Conservation (phyloP, 495 filamentous ascomycete species). For the Pseudoneurospora amorphoporcata region DNA sequence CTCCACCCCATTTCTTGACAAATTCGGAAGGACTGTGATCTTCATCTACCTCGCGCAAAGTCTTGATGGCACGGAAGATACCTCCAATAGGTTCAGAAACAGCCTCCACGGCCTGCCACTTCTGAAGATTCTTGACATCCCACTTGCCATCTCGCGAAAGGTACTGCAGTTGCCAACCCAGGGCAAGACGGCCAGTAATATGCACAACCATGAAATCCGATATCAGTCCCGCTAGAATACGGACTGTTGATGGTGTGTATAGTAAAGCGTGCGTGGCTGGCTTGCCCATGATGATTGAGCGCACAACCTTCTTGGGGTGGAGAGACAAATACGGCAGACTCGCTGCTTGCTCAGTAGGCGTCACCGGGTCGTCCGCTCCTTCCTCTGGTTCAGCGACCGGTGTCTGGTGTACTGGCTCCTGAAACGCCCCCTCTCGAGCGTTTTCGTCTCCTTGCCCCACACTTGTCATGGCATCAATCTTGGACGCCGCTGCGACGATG, state of each 20-base stretch:
- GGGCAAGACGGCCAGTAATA: slow-evolving; percentile 64
- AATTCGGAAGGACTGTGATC: slow-evolving; percentile 70
- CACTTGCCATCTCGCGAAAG: slow-evolving; percentile 85
- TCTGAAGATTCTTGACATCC: slow-evolving; percentile 93
- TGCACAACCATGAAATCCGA: slow-evolving; percentile 68
- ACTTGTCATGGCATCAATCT: not conserved
- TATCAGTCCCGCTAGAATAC: slow-evolving; percentile 69
- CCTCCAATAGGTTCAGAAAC: slow-evolving; percentile 68
- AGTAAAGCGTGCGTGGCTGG: slow-evolving; percentile 79
- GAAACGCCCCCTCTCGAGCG: not conserved
- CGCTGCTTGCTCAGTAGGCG: slow-evolving; percentile 27
- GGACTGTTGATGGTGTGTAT: slow-evolving; percentile 66
- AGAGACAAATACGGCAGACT: slow-evolving; percentile 30
- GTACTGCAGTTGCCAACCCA: slow-evolving; percentile 84
- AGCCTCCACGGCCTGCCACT: slow-evolving; percentile 71
- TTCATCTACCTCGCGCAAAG: slow-evolving; percentile 76
- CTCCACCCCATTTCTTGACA: slow-evolving; percentile 49
- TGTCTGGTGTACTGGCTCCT: not conserved
- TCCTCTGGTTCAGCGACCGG: slow-evolving; percentile 16
- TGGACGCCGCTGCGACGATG: slow-evolving; percentile 6
- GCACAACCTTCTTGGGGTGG: slow-evolving; percentile 45
- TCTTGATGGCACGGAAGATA: slow-evolving; percentile 80
- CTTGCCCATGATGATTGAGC: slow-evolving; percentile 59
- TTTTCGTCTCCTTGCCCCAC: not conserved
- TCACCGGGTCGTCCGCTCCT: slow-evolving; percentile 36